Evolutionary conservation across 108 stramenopile species (phyloP), one percentile per base, ranked within the genome.

Genomic region (Fistulifera solaris): DNA sequence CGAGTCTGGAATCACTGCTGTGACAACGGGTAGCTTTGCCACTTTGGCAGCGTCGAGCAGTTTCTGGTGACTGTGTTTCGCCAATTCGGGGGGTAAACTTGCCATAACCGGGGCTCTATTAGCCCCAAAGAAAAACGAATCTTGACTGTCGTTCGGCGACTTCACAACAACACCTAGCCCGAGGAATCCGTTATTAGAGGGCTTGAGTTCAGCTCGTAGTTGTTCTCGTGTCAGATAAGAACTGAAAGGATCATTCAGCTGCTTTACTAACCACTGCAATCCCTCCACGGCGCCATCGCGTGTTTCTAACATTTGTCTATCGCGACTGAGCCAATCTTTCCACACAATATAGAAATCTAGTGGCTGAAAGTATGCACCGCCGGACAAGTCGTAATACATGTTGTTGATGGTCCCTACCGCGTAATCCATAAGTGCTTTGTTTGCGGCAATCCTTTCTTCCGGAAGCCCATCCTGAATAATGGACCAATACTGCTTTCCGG

Each of bases 171-270:
- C 81, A 8, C 88, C 88, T 14, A 80, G 49, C 1, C 83, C 83
- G 1, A 85, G 53, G 54, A 89, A 85, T 21, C 88, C 81, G 21
- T 55, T 17, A 27, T 72, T 56, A 14, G 38, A 35, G 13, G 40
- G 47, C 13, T 58, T 42, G 12, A 85, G 55, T 59, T 89, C 88
- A 5, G 71, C 40, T 15, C 27, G 44, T 14, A 89, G 52, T 52
- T 89, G 78, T 59, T 85, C 88, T 43, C 78, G 53, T 11, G 88
- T 89, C 47, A 89, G 52, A 56, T 89, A 89, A 41, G 78, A 75
- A 49, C 67, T 70, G 62, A 76, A 89, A 17, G 83, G 88, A 67
- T 89, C 88, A 61, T 78, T 42, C 31, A 85, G 63, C 23, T 70
- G 52, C 0, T 62, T 52, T n/a, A 85, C 72, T 8, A 89, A 56